Evolutionary conservation across 768 basidiomycete genomes (phyloP), one percentile per base, ranked within the genome.

Genomic region (Mycena latifolia): DNA sequence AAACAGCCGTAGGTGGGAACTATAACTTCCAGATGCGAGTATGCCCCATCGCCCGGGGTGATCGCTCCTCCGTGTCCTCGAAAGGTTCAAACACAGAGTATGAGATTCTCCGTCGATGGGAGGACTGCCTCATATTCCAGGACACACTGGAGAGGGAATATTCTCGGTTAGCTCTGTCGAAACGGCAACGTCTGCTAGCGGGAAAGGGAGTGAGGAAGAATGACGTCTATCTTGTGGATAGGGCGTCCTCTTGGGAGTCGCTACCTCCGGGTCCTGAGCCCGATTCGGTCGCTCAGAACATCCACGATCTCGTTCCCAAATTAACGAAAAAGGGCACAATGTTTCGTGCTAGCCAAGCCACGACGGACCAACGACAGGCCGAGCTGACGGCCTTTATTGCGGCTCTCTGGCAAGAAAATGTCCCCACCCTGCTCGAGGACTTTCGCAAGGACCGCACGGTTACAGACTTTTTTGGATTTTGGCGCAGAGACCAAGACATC

Each of bases 241-340:
- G 84, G 61, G 93, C 93, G 2, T 89, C 93, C 1, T 94, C 93
- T 17, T 95, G 91, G 82, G 93, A 94, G 56, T 94, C 92, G 1
- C 83, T 95, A 22, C 93, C 93, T 15, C 90, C 91, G 9, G 93
- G 92, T 10, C 93, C 93, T n/a, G 85, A 92, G 71, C 92, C 92
- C 7, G 86, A 85, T 52, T 88, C 89, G 17, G 85, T 94, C 46
- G 88, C 88, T n/a, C 85, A 81, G 55, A 86, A 92, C 64, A 84
- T 94, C 45, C 92, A 93, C 71, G 70, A 84, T 7, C 77, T 88
- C 71, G 73, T 95, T 3, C 93, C 93, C 22, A 82, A 81, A 58
- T 82, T 95, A 43, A 85, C 87, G 3, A 92, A 89, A 77, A 92
- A 89, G 72, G 89, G 86, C 5, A 88, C 88, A 0, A 70, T 95